Evolutionary conservation across 306 rosid species (phyloP), one percentile per base, ranked within the genome.

Genomic region (Medicago ruthenica): DNA sequence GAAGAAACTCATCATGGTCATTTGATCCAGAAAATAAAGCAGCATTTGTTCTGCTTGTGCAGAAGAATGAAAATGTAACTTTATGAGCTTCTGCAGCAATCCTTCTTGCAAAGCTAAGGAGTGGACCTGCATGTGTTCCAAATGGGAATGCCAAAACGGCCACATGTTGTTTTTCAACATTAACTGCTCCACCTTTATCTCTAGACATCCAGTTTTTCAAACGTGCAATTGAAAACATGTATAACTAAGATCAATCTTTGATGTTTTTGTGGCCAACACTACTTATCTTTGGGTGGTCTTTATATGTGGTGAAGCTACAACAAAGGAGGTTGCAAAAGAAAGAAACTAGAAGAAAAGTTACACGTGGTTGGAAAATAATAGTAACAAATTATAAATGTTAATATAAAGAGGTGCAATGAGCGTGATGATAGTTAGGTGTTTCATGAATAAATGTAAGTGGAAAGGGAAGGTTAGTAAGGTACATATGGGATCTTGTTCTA

Each of bases 71-170:
- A 85, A 92, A 89, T 0, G 11, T 53, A 0, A 77, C 80, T 0
- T 61, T 2, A 0, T 89, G 91, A 1, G 74, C n/a, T 1, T 89
- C 70, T 0, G 72, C 60, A 0, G 97, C 87, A 22, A 88, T 81
- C n/a, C 71, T 50, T 7, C 74, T 78, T 0, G 80, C 81, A 2
- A 93, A 79, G 68, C 31, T 76, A 9, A 91, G 81, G 12, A 93
- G 86, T 14, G 97, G 93, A 3, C 18, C 67, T 6, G 97, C 96
- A 54, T 93, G 98, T 18, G 88, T 20, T 0, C 98, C 97, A 45
- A 84, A 93, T 0, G 98, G 97, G 73, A 89, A 91, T 2, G 92
- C 93, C 60, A 93, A 42, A 17, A 83, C 86, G 1, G 90, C 96
- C 8, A 93, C 85, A 34, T 93, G 98, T 0, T 88, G 96, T 0